phyloP scores from a whole-genome alignment of 164 flowering plant genomes.

The Amborella trichopoda region DNA sequence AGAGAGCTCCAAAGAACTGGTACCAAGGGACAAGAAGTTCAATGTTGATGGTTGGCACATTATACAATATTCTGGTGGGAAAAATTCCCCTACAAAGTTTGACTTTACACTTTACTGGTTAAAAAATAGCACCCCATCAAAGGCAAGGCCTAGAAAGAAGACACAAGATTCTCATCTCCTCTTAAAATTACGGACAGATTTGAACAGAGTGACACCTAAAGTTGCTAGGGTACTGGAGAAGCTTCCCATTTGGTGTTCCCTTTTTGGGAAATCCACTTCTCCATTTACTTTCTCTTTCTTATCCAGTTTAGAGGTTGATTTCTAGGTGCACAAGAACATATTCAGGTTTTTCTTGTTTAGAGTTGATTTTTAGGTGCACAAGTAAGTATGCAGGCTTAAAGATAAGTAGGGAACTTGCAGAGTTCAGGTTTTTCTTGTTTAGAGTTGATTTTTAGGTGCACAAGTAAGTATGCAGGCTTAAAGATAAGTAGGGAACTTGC shows the following conservation, averaged over 20 bases:
- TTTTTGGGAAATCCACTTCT: constrained; percentile 85
- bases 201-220: constrained; percentile 59
- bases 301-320: constrained; percentile 42
- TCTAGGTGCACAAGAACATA: no score
- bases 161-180: constrained; percentile 9
- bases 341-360: no score
- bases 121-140: constrained; percentile 15
- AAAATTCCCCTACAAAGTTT: constrained; percentile 52
- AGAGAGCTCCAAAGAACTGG: constrained; percentile 38
- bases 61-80: constrained; percentile 87
- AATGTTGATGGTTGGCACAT: constrained; percentile 72
- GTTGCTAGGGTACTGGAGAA: constrained; percentile 37
- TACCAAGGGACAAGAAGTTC: constrained; percentile 37
- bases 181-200: constrained; percentile 73
- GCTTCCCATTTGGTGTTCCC: constrained; percentile 87
- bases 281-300: constrained; percentile 67
- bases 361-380: no score
- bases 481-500: no score
- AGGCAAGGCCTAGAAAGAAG: background rate
- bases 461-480: no score
- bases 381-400: no score
- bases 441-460: no score
- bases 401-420: no score
- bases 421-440: no score
- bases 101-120: constrained; percentile 48